Evolutionary conservation across 495 filamentous ascomycete genomes (phyloP).

Genomic region (Mytilinidion resinicola): DNA sequence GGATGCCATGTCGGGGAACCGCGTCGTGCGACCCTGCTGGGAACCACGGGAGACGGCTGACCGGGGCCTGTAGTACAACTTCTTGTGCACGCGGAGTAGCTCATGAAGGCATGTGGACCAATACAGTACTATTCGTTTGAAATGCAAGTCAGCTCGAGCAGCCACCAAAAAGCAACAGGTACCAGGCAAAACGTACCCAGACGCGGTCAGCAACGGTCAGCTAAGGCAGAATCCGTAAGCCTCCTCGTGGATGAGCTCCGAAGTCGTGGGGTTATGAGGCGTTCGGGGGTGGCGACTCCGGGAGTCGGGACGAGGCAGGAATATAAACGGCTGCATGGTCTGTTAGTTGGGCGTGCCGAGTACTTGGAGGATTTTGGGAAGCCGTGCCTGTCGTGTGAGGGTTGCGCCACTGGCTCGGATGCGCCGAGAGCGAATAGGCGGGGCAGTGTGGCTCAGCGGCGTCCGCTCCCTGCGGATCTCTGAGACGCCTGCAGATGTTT

Average conservation of each 20-base stretch:
- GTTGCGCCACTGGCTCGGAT: constrained; percentile 14
- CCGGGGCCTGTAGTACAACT: constrained; percentile 20
- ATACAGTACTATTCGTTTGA: constrained; percentile 9
- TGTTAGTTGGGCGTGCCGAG: constrained; percentile 12
- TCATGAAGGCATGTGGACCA: constrained; percentile 28
- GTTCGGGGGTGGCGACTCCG: constrained; percentile 25
- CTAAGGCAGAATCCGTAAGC: constrained; percentile 14
- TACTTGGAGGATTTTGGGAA: constrained; percentile 10
- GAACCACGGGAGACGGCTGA: constrained; percentile 18
- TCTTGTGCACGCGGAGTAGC: constrained; percentile 22
- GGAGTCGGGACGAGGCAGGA: constrained; percentile 15
- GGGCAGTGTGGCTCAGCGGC: constrained; percentile 16
- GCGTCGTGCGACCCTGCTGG: constrained; percentile 24
- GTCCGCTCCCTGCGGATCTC: background rate
- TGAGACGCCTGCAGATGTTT: background rate
- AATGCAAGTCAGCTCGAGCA: constrained; percentile 11
- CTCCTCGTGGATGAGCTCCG: background rate
- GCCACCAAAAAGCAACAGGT: constrained; percentile 10
- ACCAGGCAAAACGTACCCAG: constrained; percentile 10
- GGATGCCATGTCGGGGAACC: constrained; percentile 30
- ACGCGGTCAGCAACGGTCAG: constrained; percentile 24
- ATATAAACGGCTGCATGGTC: constrained; percentile 15
- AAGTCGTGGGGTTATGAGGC: constrained; percentile 12
- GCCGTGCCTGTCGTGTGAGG: background rate
- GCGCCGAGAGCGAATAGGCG: constrained; percentile 20